These are phyloP conservation scores for Chrysoporthe austroafricana DNA, from an alignment of 2,329 filamentous ascomycete genomes.

Conservation along the genomic window DNA sequence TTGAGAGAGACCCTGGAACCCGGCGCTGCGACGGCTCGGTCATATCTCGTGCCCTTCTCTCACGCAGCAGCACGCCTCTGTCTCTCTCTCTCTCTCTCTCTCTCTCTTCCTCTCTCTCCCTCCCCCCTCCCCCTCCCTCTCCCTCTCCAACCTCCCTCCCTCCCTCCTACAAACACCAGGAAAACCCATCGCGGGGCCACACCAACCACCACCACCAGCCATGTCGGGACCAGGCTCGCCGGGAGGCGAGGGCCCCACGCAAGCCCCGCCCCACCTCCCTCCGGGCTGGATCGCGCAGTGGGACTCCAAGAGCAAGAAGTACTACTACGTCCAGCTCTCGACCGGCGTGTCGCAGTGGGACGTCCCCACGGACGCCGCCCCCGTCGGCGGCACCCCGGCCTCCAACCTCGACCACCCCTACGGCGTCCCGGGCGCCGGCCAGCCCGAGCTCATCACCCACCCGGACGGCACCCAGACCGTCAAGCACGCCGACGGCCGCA, in stretches of 20 bases:
- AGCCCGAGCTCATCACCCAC: constrained; percentile 62
- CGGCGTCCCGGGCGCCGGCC: constrained; percentile 49
- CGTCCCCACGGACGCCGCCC: constrained; percentile 67
- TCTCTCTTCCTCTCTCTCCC: background rate
- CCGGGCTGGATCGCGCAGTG: constrained; percentile 72
- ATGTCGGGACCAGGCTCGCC: constrained; percentile 65
- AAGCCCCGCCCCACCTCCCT: constrained; percentile 63
- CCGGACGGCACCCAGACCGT: constrained; percentile 66
- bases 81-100: too few relatives aligned
- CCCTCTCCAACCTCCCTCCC: background rate
- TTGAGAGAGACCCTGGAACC: too few relatives aligned
- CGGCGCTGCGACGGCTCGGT: too few relatives aligned
- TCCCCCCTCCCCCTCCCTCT: background rate
- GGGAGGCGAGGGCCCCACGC: constrained; percentile 62
- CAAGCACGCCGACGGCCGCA: constrained; percentile 61
- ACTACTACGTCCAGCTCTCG: constrained; percentile 74
- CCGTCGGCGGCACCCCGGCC: constrained; percentile 62
- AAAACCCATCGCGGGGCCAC: background rate
- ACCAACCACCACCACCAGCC: background rate
- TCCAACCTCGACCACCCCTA: constrained; percentile 64
- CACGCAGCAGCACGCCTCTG: too few relatives aligned
- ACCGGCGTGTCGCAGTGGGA: constrained; percentile 77
- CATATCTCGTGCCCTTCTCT: too few relatives aligned
- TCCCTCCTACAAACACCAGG: too few relatives aligned
- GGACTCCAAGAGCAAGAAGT: constrained; percentile 66